Evolutionary conservation across 78 protist genomes (phyloP).

Genomic region (Creolimax fragrantissima): DNA sequence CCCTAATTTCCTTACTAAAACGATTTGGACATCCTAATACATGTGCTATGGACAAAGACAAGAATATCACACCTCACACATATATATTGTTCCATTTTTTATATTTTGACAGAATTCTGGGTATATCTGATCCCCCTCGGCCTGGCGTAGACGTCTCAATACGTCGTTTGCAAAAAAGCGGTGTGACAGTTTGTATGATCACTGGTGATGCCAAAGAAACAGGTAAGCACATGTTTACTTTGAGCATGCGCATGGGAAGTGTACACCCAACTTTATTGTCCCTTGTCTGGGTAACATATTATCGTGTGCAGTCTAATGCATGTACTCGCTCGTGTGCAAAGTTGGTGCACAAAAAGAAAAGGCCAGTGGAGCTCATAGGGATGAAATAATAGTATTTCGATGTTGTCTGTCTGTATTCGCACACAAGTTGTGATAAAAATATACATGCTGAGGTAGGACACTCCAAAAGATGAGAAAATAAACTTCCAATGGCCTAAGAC

Average conservation of each 20-base stretch:
- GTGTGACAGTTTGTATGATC: constrained; percentile 60
- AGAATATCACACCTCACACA: too few species aligned
- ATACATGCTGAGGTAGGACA: too few species aligned
- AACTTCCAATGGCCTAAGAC: too few species aligned
- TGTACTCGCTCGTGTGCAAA: background rate
- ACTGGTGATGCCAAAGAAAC: constrained; percentile 43
- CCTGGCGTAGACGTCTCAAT: constrained; percentile 30
- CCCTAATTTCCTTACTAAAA: too few species aligned
- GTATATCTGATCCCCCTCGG: constrained; percentile 68
- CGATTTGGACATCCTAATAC: too few species aligned
- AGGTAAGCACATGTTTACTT: background rate
- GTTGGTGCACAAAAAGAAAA: background rate
- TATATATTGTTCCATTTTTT: too few species aligned
- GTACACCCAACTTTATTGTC: background rate
- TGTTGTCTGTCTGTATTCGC: background rate
- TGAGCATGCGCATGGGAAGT: background rate
- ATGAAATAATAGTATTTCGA: background rate
- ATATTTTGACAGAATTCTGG: constrained; percentile 52
- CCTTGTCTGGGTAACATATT: too few species aligned
- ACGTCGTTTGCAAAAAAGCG: constrained; percentile 13
- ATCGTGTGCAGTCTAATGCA: background rate
- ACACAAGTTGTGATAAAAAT: too few species aligned
- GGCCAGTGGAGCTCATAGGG: background rate
- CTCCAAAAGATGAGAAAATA: too few species aligned
- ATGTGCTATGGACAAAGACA: too few species aligned